phyloP scores from a whole-genome alignment of 2,329 filamentous ascomycete species.

The Pyricularia sp. region DNA sequence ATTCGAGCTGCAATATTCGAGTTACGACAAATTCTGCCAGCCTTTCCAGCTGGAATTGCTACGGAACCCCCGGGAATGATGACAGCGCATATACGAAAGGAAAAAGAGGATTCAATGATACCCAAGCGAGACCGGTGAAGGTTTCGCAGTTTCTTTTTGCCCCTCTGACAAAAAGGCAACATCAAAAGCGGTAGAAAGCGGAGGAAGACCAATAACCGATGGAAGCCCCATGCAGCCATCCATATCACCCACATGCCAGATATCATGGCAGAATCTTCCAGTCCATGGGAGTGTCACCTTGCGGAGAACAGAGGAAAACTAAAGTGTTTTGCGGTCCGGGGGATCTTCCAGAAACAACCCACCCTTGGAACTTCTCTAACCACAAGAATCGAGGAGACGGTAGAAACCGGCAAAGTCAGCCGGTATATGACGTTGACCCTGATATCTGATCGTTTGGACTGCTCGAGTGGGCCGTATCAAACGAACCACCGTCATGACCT shows the following conservation, averaged over 20 bases:
- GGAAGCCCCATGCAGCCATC: not conserved
- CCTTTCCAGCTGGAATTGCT: too few species aligned
- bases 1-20: too few species aligned
- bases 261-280: not conserved
- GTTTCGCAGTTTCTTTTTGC: not conserved
- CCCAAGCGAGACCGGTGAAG: not conserved
- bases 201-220: not conserved
- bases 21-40: too few species aligned
- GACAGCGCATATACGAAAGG: too few species aligned
- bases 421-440: not conserved
- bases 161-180: not conserved
- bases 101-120: not conserved
- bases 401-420: not conserved
- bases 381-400: not conserved
- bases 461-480: not conserved
- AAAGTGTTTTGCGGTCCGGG: not conserved
- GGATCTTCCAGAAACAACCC: not conserved
- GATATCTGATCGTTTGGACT: not conserved
- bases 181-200: not conserved
- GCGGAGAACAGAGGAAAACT: not conserved
- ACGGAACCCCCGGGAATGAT: too few species aligned
- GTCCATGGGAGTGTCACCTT: not conserved
- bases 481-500: not conserved
- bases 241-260: not conserved
- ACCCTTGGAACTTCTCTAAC: not conserved